Percentiles rank a stretch among this genome's conserved stretches.
phyloP scores from a whole-genome alignment of 148 eudicot genomes.

The Heliosperma pusillum region DNA sequence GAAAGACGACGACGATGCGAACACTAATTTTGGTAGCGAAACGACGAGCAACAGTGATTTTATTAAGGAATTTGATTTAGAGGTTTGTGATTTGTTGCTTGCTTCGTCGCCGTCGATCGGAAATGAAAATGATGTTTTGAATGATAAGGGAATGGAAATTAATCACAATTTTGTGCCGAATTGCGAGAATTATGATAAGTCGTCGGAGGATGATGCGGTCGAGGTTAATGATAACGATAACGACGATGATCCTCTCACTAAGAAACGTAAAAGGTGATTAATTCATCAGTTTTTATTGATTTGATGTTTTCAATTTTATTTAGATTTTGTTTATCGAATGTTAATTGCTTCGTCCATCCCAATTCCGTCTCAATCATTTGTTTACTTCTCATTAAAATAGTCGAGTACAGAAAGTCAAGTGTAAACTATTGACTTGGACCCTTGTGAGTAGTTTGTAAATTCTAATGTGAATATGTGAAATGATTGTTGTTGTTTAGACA shows the following conservation, averaged over 20 bases:
- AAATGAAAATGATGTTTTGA: background rate
- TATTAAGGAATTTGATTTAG: background rate
- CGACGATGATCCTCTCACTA: slow-evolving; percentile 38
- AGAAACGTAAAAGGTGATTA: slow-evolving; percentile 51
- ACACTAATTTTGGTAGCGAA: background rate
- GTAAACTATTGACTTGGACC: too few species aligned
- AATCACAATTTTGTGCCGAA: slow-evolving; percentile 9
- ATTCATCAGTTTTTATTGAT: background rate
- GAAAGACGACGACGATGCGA: slow-evolving; percentile 38
- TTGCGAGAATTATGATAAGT: slow-evolving; percentile 6
- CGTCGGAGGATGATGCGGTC: slow-evolving; percentile 16
- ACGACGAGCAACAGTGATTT: background rate
- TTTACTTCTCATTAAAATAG: too few species aligned
- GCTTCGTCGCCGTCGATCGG: slow-evolving; percentile 30
- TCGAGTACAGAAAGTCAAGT: too few species aligned
- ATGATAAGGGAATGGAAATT: background rate
- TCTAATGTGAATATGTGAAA: slow-evolving; percentile 5
- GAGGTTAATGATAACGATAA: background rate
- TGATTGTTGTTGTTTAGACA: slow-evolving; percentile 43
- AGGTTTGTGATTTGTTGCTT: slow-evolving; percentile 27
- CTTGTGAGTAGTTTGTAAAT: background rate
- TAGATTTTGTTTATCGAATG: background rate
- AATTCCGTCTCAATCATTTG: too few species aligned
- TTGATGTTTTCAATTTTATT: background rate
- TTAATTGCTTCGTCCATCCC: too few species aligned